These are phyloP conservation scores for Coemansia sp. DNA, from an alignment of 192 early-diverging fungal genomes.

Conservation along the genomic window DNA sequence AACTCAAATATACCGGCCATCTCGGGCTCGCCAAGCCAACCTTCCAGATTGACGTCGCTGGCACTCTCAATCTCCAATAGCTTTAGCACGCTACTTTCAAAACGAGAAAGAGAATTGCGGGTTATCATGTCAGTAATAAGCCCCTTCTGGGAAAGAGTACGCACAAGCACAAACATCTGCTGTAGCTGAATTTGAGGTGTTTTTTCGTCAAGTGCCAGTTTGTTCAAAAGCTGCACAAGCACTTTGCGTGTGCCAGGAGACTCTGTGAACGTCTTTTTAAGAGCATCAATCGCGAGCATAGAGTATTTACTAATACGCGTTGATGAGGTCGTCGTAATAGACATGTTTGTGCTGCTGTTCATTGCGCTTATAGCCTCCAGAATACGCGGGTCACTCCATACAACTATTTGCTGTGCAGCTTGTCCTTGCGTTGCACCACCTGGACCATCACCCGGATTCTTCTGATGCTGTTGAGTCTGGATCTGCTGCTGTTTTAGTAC, in stretches of 20 bases:
- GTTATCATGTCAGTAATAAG: conserved; percentile 58
- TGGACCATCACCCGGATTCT: background rate
- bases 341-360: conserved; percentile 12
- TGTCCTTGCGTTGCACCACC: conserved; percentile 47
- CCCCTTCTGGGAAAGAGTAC: conserved; percentile 45
- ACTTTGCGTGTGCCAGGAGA: conserved; percentile 62
- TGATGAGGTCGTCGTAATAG: conserved; percentile 5
- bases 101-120: conserved; percentile 58
- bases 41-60: conserved; percentile 41
- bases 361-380: conserved; percentile 52
- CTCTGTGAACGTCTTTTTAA: conserved; percentile 56
- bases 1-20: conserved; percentile 54
- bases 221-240: conserved; percentile 63
- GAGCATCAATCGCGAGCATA: conserved; percentile 63
- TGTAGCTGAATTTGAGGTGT: conserved; percentile 39
- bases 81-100: conserved; percentile 62
- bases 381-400: conserved; percentile 78
- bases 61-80: conserved; percentile 52
- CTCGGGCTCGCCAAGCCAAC: conserved; percentile 53
- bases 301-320: conserved; percentile 39
- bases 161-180: conserved; percentile 51
- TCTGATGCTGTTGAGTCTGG: conserved; percentile 11
- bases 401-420: conserved; percentile 71
- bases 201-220: conserved; percentile 49
- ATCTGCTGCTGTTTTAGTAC: conserved; percentile 46